Base-by-base conservation (phyloP, 2,329 filamentous ascomycete genomes). In the Fusarium globosum region DNA sequence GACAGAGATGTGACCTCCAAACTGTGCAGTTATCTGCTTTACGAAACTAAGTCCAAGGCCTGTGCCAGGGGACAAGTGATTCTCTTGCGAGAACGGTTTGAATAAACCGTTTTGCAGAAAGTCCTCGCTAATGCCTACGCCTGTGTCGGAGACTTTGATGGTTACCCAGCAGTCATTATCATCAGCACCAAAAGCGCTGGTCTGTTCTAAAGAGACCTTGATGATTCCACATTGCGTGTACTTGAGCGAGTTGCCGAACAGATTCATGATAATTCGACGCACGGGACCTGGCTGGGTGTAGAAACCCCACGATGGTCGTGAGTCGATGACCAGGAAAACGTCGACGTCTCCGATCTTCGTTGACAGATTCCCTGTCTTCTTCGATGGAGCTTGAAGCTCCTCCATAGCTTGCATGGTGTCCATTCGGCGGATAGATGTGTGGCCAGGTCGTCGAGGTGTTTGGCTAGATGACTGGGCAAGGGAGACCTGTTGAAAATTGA, bases 11-110 rank as follows among this genome's bases (percentile, higher is more conserved):
- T 83, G 84, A 0, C 91, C 91, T 30, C 86, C 85, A 0, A 93
- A 82, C 13, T 88, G 86, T 20, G 86, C 84, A 3, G 91, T 87
- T 12, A 93, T 88, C 57, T 85, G 82, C 26, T 87, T 86, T 6
- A 93, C 91, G 14, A 94, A 88, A 45, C 88, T 91, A 36, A 94
- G 80, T 0, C 92, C 92, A 0, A 94, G 82, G 0, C 92, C 91
- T 1, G 89, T 88, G 0, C 92, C 91, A 0, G 88, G 86, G 0
- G 87, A 84, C 2, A 93, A 79, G 0, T 83, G 80, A 53, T 92
- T 86, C 74, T 93, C 92, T 69, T 94, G 92, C 0, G 85, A 81
- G 68, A 93, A 93, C 0, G 91, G 89, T 0, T 86, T 88, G 76
- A 91, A 94, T 0, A 93, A 80, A 20, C 86, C 85, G 14, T 88